Percentiles rank a stretch among this genome's conserved stretches.
phyloP scores from a whole-genome alignment of 495 filamentous ascomycete species.

The Aspergillus cristatus region DNA sequence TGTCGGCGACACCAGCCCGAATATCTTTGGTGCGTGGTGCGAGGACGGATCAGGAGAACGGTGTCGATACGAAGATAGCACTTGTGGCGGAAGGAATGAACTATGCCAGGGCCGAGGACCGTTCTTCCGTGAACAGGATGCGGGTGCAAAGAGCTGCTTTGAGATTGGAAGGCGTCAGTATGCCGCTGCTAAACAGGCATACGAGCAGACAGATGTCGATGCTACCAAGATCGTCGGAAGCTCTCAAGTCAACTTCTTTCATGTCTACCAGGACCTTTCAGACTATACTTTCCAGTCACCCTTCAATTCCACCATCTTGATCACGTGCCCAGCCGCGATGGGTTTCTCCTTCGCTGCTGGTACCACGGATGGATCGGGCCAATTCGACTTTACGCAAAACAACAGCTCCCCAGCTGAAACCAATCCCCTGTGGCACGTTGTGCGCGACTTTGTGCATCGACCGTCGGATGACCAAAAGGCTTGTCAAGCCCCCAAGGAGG shows the following conservation, averaged over 20 bases:
- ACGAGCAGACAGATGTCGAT: conserved; percentile 40
- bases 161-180: conserved; percentile 66
- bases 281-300: conserved; percentile 63
- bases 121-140: conserved; percentile 59
- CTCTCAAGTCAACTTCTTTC: conserved; percentile 58
- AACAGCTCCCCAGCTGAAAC: conserved; percentile 57
- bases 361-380: conserved; percentile 87
- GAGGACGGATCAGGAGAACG: conserved; percentile 60
- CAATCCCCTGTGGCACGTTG: conserved; percentile 75
- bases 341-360: conserved; percentile 93
- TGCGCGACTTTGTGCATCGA: conserved; percentile 60
- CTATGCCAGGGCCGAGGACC: conserved; percentile 82
- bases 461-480: conserved; percentile 61
- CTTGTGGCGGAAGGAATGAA: conserved; percentile 67
- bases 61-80: conserved; percentile 66
- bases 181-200: conserved; percentile 51
- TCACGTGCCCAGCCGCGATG: conserved; percentile 83
- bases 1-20: conserved; percentile 88
- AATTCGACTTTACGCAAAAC: conserved; percentile 92
- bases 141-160: conserved; percentile 63
- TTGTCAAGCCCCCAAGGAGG: conserved; percentile 80
- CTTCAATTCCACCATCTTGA: conserved; percentile 59
- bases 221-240: conserved; percentile 41
- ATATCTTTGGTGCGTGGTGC: conserved; percentile 76
- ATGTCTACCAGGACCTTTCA: conserved; percentile 67